Conservation (phyloP, 2,329 filamentous ascomycete genomes). For the Ascosphaera pollenicola region DNA sequence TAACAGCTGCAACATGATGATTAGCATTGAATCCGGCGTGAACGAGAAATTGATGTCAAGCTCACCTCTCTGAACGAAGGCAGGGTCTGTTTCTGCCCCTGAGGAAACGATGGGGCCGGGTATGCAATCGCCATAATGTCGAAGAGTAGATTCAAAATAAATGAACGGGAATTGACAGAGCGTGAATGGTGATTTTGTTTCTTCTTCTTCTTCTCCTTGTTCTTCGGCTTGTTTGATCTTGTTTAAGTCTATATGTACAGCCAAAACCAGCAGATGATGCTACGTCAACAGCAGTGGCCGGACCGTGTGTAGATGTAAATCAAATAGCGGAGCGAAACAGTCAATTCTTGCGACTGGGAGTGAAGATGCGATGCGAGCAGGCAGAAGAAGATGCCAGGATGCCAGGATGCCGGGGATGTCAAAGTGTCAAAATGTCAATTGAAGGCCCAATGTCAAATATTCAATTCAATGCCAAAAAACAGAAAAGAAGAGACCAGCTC, state of each 20-base stretch:
- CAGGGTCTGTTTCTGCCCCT: conserved; percentile 14
- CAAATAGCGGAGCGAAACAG: conserved; percentile 5
- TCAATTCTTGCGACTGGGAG: not conserved
- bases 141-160: not conserved
- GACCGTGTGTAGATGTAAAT: conserved; percentile 10
- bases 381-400: too few species aligned
- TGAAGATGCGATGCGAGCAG: too few species aligned
- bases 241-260: not conserved
- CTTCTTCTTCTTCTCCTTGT: too few species aligned
- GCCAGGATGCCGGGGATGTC: too few species aligned
- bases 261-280: not conserved
- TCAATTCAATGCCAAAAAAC: too few species aligned
- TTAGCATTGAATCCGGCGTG: not conserved
- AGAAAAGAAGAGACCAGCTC: too few species aligned
- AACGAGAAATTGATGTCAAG: not conserved
- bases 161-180: not conserved
- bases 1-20: conserved; percentile 11
- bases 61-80: conserved; percentile 18
- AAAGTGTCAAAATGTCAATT: too few species aligned
- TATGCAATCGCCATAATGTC: conserved; percentile 17
- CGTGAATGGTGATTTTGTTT: not conserved
- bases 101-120: conserved; percentile 11
- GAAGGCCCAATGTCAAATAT: too few species aligned
- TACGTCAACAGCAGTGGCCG: not conserved
- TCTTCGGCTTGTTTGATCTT: too few species aligned